Evolutionary conservation across 1,284 basidiomycete species (phyloP), one percentile per base, ranked within the genome.

Genomic region (Cystobasidium slooffiae): DNA sequence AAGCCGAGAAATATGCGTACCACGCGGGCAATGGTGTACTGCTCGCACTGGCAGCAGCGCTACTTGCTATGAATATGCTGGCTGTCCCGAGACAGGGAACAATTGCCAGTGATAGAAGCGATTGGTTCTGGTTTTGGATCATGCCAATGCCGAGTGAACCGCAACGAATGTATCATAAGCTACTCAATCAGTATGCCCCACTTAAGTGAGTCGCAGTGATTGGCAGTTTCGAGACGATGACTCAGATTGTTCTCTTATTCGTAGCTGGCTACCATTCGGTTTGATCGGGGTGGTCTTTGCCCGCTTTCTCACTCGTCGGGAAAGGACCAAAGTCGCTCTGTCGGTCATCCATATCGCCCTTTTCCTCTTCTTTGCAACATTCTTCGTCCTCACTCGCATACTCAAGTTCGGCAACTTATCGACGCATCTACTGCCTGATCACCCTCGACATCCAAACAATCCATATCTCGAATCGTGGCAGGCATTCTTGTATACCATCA

Each of bases 51-150:
- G 18, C 49, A 12, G 47, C 47, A 6, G 44, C 49, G 31, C 52
- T 72, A n/a, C 44, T 73, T 14, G 63, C 63, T 6, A 65, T 73
- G 62, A 73, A 73, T 46, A 73, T 73, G 70, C 70, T 73, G 12
- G 70, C 62, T 44, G 70, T 73, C 9, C 70, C 70, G n/a, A 55
- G 43, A 37, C 51, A 58, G 20, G 70, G 70, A 6, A 73, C 70
- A 3, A 20, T 10, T 3, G 51, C 46, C 37, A 22, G 24, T 16
- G 70, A 73, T 24, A 73, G 24, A 52, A 73, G 70, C 70, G 70
- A 58, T 24, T 73, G 70, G 70, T 73, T 73, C 44, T 73, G 70
- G 70, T 73, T 73, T 52, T 73, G 70, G 70, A 59, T 73, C 14
- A 73, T 73, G 70, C 70, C 70, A 12, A 73, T 62, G 56, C 70